Percentiles rank a stretch among this genome's conserved stretches.
These are phyloP conservation scores for Xylariaceae sp. DNA, from an alignment of 2,329 filamentous ascomycete genomes.

Conservation along the genomic window DNA sequence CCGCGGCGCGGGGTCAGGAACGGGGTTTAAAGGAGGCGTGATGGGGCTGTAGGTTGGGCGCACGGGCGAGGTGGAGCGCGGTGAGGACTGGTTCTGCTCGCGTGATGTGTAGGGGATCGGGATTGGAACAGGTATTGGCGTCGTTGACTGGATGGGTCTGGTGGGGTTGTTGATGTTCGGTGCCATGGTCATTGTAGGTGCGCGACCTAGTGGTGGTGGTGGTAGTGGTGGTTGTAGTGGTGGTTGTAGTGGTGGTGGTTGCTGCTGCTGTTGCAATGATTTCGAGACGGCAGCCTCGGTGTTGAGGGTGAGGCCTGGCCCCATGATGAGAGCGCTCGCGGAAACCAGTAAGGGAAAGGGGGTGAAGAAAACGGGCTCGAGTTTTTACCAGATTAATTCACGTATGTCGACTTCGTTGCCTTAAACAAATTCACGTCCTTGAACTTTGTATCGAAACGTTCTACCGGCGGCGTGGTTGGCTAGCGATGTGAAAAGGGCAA, in stretches of 20 bases:
- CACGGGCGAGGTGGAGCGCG: conserved; percentile 40
- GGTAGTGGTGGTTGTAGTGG: neutral
- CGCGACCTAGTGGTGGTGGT: neutral
- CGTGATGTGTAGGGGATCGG: conserved; percentile 12
- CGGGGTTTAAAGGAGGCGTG: conserved; percentile 43
- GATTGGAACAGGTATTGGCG: conserved; percentile 19
- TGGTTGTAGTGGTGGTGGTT: neutral
- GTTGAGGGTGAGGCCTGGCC: conserved; percentile 31
- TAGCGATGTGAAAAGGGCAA: neutral
- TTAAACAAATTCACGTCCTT: no score
- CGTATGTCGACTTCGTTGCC: no score
- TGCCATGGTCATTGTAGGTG: conserved; percentile 4
- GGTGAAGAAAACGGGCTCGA: neutral
- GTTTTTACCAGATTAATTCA: neutral
- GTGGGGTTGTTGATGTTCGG: conserved; percentile 4
- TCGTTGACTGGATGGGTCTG: conserved; percentile 14
- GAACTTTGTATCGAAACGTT: neutral
- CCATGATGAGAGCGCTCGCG: conserved; percentile 17
- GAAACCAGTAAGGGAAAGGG: neutral
- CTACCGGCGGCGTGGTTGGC: neutral
- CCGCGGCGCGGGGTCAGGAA: conserved; percentile 28
- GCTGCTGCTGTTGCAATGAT: conserved; percentile 2
- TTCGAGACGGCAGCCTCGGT: conserved; percentile 19
- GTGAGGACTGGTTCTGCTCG: conserved; percentile 7
- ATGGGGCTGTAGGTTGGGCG: conserved; percentile 51